Percentiles rank a stretch among this genome's conserved stretches.
Conservation (phyloP, 805 yeast genomes). For the Cyberlindnera petersonii region DNA sequence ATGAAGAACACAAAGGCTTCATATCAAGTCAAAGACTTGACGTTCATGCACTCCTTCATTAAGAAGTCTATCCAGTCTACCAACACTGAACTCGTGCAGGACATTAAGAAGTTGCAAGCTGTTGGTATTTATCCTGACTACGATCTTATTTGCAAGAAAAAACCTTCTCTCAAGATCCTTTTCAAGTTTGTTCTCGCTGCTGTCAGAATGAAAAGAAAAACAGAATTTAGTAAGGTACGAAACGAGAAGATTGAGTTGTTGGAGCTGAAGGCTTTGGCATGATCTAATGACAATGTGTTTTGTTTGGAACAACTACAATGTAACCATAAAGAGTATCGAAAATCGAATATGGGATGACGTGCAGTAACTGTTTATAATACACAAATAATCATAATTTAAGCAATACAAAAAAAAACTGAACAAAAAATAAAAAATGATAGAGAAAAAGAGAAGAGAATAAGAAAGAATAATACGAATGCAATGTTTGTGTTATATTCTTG, state of each 20-base stretch:
- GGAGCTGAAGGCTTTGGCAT: constrained; percentile 11
- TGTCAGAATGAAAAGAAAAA: constrained; percentile 34
- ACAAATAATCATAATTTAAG: no score
- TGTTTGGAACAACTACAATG: not conserved
- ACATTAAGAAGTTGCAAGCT: constrained; percentile 26
- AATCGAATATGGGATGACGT: no score
- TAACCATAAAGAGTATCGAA: not conserved
- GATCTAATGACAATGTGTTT: not conserved
- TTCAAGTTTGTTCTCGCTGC: constrained; percentile 36
- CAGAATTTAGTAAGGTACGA: constrained; percentile 20
- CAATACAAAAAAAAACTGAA: no score
- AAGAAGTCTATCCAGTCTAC: constrained; percentile 27
- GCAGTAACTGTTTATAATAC: not conserved
- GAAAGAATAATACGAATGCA: not conserved
- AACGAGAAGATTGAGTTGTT: constrained; percentile 20
- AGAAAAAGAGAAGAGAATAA: not conserved
- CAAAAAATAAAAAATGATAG: no score
- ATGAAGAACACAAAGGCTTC: constrained; percentile 45
- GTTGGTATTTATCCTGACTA: constrained; percentile 28
- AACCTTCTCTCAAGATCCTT: constrained; percentile 27
- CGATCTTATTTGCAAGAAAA: constrained; percentile 21
- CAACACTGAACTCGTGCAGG: constrained; percentile 24
- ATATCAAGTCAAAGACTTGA: constrained; percentile 33
- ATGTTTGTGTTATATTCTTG: no score
- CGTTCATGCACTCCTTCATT: constrained; percentile 32